Evolutionary conservation across 2,329 filamentous ascomycete species (phyloP).

Genomic region (Hymenoscyphus occultus): DNA sequence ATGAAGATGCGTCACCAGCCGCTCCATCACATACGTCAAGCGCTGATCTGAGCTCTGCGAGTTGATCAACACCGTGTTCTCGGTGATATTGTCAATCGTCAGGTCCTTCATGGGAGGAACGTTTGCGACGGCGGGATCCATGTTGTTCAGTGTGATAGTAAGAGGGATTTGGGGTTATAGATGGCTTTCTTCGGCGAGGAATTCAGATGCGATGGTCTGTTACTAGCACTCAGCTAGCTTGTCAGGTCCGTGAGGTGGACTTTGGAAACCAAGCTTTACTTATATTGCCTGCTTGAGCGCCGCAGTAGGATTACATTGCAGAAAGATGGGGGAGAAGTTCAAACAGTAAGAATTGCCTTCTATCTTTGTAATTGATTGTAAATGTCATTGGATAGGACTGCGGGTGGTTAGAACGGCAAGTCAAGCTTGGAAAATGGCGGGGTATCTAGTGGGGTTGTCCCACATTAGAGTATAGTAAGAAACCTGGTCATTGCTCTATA

Average conservation of each 20-base stretch:
- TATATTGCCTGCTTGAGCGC: not conserved
- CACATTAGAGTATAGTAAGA: not conserved
- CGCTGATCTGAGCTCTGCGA: conserved; percentile 63
- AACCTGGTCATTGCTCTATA: too few relatives aligned
- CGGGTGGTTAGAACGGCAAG: not conserved
- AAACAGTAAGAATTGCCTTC: not conserved
- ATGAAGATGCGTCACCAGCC: conserved; percentile 73
- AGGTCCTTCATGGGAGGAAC: conserved; percentile 61
- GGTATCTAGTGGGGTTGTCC: not conserved
- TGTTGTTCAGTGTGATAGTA: conserved; percentile 8
- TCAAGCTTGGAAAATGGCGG: not conserved
- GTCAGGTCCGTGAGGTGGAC: not conserved
- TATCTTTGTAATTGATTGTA: conserved; percentile 3
- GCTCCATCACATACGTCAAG: conserved; percentile 68
- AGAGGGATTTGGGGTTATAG: not conserved
- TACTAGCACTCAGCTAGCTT: not conserved
- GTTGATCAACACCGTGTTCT: conserved; percentile 73
- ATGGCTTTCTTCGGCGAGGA: not conserved
- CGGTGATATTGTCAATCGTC: conserved; percentile 76
- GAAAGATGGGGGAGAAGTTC: not conserved
- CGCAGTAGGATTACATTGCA: not conserved
- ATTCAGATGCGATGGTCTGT: not conserved
- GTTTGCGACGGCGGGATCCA: conserved; percentile 23
- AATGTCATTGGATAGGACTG: not conserved
- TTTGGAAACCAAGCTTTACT: not conserved